Evolutionary conservation across 768 basidiomycete species (phyloP).

Genomic region (Bullera alba): DNA sequence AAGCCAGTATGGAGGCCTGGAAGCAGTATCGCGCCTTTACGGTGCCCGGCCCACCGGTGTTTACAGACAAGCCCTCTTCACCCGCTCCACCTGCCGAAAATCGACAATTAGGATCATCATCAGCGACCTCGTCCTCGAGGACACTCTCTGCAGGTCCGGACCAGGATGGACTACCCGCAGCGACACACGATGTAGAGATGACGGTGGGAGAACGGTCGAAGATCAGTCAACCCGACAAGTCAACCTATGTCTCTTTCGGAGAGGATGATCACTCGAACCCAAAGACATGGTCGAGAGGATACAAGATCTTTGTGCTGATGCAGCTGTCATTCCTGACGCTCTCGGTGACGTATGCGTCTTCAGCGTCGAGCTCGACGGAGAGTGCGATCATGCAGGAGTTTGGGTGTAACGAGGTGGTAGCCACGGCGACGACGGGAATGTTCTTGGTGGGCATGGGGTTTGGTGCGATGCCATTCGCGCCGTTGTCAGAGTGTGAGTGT

Average conservation of each 20-base stretch:
- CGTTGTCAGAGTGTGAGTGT: constrained; percentile 23
- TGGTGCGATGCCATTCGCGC: constrained; percentile 24
- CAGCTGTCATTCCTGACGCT: constrained; percentile 18
- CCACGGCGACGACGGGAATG: constrained; percentile 15
- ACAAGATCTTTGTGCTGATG: constrained; percentile 17
- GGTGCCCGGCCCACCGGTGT: background rate
- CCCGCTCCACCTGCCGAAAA: no score
- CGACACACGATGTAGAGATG: background rate
- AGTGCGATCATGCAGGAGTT: constrained; percentile 16
- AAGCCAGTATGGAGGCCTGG: background rate
- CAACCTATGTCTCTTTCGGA: constrained; percentile 15
- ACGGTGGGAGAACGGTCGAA: background rate
- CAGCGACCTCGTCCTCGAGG: background rate
- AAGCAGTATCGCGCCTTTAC: background rate
- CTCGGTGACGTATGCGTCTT: constrained; percentile 17
- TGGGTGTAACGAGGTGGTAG: constrained; percentile 12
- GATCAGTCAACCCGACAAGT: background rate
- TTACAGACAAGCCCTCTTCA: no score
- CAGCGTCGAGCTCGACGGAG: constrained; percentile 10
- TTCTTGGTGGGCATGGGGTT: constrained; percentile 24
- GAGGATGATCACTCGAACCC: constrained; percentile 15
- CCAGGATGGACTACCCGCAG: background rate
- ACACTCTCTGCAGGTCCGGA: background rate
- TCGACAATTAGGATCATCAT: background rate
- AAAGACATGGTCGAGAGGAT: constrained; percentile 18